Percentiles rank a stretch among this genome's conserved stretches.
Evolutionary conservation across 768 basidiomycete species (phyloP).

Genomic region (Suillus fuscotomentosus): DNA sequence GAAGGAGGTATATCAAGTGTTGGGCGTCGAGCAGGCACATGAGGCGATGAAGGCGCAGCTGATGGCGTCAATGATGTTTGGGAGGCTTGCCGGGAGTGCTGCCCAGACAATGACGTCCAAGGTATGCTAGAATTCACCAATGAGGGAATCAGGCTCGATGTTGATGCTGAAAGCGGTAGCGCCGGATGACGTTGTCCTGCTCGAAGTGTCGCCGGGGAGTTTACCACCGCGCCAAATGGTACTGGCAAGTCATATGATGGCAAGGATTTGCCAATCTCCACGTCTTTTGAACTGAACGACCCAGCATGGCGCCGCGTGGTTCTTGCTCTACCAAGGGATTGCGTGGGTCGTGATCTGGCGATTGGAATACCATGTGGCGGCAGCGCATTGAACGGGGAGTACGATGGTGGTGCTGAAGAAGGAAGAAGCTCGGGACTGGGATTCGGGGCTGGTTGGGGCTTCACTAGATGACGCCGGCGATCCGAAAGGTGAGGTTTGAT

Average conservation of each 20-base stretch:
- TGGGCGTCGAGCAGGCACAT: slow-evolving; percentile 24
- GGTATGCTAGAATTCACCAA: slow-evolving; percentile 7
- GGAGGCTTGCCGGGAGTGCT: slow-evolving; percentile 45
- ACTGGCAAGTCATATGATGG: slow-evolving; percentile 56
- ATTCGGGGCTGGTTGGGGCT: slow-evolving; percentile 28
- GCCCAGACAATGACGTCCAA: slow-evolving; percentile 15
- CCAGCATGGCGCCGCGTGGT: slow-evolving; percentile 83
- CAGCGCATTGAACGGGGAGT: slow-evolving; percentile 22
- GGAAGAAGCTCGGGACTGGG: slow-evolving; percentile 25
- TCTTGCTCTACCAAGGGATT: slow-evolving; percentile 41
- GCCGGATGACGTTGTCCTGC: slow-evolving; percentile 50
- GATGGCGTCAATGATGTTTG: slow-evolving; percentile 40
- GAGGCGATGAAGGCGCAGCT: slow-evolving; percentile 35
- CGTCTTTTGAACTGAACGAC: slow-evolving; percentile 93
- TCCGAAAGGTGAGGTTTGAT: slow-evolving; percentile 64
- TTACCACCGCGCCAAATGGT: slow-evolving; percentile 26
- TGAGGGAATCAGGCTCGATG: slow-evolving; percentile 16
- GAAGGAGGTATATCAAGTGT: slow-evolving; percentile 53
- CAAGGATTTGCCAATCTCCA: slow-evolving; percentile 80
- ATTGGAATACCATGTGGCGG: slow-evolving; percentile 25
- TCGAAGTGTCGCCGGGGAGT: slow-evolving; percentile 37
- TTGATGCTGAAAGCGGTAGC: slow-evolving; percentile 31
- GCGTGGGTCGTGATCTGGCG: slow-evolving; percentile 26
- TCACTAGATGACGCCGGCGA: slow-evolving; percentile 33
- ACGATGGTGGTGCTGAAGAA: slow-evolving; percentile 25